Percentiles rank a stretch among this genome's conserved stretches.
These are phyloP conservation scores for Penicillium pulvis DNA, from an alignment of 495 filamentous ascomycete species.

Conservation along the genomic window DNA sequence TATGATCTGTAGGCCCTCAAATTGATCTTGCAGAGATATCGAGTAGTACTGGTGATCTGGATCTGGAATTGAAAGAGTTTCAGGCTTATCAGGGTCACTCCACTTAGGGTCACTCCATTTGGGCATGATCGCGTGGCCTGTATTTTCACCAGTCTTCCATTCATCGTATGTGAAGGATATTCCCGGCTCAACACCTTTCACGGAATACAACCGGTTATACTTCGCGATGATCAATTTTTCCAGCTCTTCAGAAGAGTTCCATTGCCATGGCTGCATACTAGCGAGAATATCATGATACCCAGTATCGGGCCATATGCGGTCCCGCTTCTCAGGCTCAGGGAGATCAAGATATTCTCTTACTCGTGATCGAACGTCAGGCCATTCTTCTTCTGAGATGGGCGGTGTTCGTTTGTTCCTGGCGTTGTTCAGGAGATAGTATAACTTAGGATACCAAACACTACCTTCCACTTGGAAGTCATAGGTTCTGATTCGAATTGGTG, in stretches of 20 bases:
- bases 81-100: constrained; percentile 1
- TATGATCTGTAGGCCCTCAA: constrained; percentile 14
- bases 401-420: constrained; percentile 5
- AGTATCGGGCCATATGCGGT: constrained; percentile 10
- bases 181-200: constrained; percentile 14
- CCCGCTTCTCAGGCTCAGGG: constrained; percentile 10
- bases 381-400: constrained; percentile 5
- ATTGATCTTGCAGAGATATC: constrained; percentile 14
- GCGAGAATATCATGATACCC: constrained; percentile 1
- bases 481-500: constrained; percentile 15
- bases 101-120: not conserved
- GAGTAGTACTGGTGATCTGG: constrained; percentile 7
- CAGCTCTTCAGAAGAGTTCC: constrained; percentile 10
- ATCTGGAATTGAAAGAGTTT: constrained; percentile 6
- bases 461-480: constrained; percentile 15
- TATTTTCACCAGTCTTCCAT: constrained; percentile 13
- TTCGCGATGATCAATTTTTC: constrained; percentile 11
- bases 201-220: constrained; percentile 4
- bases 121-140: constrained; percentile 11
- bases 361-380: constrained; percentile 7
- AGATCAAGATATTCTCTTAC: constrained; percentile 6
- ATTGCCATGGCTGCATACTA: constrained; percentile 1
- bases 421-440: not conserved
- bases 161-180: constrained; percentile 17
- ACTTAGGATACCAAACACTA: not conserved